Evolutionary conservation across 306 rosid genomes (phyloP), one percentile per base, ranked within the genome.

Genomic region (Phaseolus lunatus): DNA sequence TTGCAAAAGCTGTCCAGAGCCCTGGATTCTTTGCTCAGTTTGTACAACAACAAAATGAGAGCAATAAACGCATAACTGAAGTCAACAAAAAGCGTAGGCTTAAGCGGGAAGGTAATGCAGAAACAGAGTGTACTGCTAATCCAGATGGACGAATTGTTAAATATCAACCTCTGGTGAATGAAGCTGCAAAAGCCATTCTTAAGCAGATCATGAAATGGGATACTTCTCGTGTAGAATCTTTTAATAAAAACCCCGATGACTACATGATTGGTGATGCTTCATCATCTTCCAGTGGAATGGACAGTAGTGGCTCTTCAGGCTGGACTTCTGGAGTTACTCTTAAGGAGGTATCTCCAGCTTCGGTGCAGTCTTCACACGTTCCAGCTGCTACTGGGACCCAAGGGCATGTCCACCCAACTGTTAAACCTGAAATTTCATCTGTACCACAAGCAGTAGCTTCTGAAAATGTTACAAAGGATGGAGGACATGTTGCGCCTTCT

Each of bases 1-100:
- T 95, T 66, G 99, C 99, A 15, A 95, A 92, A 86, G 99, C 97
- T 39, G 90, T 92, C 67, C 97, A 92, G 83, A 92, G 99, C 86
- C 97, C 99, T 77, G 88, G 97, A 70, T 95, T 95, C 78, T 86
- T 95, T 78, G 90, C 96, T 77, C 97, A 95, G 81, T 95, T 95
- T 84, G 94, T 95, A 56, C 96, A 95, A 84, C 97, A 94, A 84
- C 86, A 95, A 85, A 95, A 89, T 79, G 97, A 91, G 74, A 89
- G 92, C 88, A 92, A 75, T 80, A 89, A 91, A 78, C 89, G 96
- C 59, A 86, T 95, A 62, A 79, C 86, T 70, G 97, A 89, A 81
- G 91, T 72, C 84, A 92, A 81, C 85, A 95, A 95, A 83, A 95
- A 92, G 58, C 93, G 99, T 53, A 85, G 99, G 72, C 90, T 92